Evolutionary conservation across 2,329 filamentous ascomycete species (phyloP), one percentile per base, ranked within the genome.

Genomic region (Diaporthe citrichinensis): DNA sequence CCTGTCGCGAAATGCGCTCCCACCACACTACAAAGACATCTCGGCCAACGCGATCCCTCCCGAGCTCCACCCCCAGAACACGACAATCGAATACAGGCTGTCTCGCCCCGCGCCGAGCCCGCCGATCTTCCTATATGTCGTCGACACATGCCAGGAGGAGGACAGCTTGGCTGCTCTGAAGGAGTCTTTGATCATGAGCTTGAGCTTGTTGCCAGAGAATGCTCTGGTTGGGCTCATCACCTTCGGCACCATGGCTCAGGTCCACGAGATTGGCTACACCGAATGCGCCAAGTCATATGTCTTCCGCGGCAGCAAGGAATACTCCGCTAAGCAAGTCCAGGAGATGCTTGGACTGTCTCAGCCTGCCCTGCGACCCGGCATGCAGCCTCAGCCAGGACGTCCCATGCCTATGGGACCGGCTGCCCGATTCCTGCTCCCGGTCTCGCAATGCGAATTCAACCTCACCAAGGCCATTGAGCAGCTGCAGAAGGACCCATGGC

Each of bases 231-330:
- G 94, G 51, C 86, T 97, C 76, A 94, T 97, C 80, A 97, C 95
- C 62, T 97, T 92, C 82, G 97, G 97, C 77, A 98, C 97, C 58
- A 98, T 98, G 95, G 92, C 95, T 44, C 96, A 98, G 91, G 95
- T 99, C 25, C 97, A 99, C 83, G 97, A 99, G 86, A 95, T 99
- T 79, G 97, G 97, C 73, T 99, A 99, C 83, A 96, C 94, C 73
- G 97, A 98, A 85, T 99, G 97, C 85, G 95, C 97, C 78, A 99
- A 98, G 86, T 98, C 96, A 8, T 99, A 98, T 81, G 97, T 99
- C 57, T 99, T 99, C 90, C 92, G 96, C 74, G 97, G 97, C 53
- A 98, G 93, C 88, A 99, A 98, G 88, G 97, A 99, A 82, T 99
- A 99, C 84, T 90, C 93, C n/a, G 94, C 96, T 72, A 98, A 98